These are phyloP conservation scores for Sisymbrium irio DNA, from an alignment of 345 rosid genomes.

Conservation along the genomic window DNA sequence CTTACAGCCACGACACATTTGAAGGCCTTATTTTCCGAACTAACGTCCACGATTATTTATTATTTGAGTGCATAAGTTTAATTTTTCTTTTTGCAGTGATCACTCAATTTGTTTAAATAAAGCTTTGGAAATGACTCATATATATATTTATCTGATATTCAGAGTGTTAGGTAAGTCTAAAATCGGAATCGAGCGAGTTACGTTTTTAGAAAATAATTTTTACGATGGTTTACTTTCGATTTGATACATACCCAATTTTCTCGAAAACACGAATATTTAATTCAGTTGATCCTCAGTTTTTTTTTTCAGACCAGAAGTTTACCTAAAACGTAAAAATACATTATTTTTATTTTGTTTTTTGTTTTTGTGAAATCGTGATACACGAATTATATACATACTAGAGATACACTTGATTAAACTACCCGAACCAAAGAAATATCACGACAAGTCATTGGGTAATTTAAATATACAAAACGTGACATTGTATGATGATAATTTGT, in stretches of 20 bases:
- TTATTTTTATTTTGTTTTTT: no score
- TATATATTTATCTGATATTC: neutral
- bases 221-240: no score
- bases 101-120: neutral
- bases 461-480: neutral
- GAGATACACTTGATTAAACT: neutral
- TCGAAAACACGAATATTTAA: no score
- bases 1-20: conserved; percentile 16
- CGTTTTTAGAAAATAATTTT: no score
- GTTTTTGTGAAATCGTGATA: neutral
- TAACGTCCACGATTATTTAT: conserved; percentile 10
- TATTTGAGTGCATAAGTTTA: neutral
- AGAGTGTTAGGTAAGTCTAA: no score
- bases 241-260: no score
- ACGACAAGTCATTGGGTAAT: neutral
- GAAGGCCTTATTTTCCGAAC: conserved; percentile 10
- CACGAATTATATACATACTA: neutral
- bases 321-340: neutral
- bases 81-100: neutral
- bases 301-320: neutral
- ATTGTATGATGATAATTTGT: conserved; percentile 1
- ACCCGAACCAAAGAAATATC: neutral
- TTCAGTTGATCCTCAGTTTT: no score
- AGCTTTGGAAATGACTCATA: neutral
- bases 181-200: no score